Evolutionary conservation across 768 basidiomycete species (phyloP).

Genomic region (Leccinum subgranulosum): DNA sequence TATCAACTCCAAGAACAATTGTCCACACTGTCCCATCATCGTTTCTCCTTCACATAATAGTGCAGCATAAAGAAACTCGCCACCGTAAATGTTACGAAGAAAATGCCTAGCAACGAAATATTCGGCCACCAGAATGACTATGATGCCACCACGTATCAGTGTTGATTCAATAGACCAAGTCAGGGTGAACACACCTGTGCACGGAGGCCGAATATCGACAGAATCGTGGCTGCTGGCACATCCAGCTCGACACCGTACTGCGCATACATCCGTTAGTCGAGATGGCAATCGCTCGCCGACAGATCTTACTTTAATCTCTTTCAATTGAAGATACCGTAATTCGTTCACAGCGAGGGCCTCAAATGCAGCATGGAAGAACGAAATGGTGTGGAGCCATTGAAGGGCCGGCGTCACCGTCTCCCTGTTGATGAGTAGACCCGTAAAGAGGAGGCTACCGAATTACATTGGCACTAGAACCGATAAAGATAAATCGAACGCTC

Average conservation of each 20-base stretch:
- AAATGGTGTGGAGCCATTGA: constrained; percentile 85
- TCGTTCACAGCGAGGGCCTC: constrained; percentile 99
- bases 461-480: constrained; percentile 4
- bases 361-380: constrained; percentile 99
- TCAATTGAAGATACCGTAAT: constrained; percentile 87
- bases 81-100: constrained; percentile 78
- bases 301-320: constrained; percentile 75
- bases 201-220: constrained; percentile 90
- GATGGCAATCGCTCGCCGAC: background rate
- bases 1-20: background rate
- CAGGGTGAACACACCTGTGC: constrained; percentile 59
- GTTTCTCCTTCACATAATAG: constrained; percentile 82
- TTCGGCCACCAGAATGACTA: constrained; percentile 99
- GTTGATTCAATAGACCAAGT: background rate
- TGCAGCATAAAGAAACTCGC: constrained; percentile 79
- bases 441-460: constrained; percentile 77
- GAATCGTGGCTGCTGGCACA: constrained; percentile 91
- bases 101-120: constrained; percentile 77
- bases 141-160: constrained; percentile 4
- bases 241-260: constrained; percentile 97
- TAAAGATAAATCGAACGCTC: constrained; percentile 31
- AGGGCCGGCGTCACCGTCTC: constrained; percentile 71
- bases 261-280: constrained; percentile 6
- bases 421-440: constrained; percentile 92
- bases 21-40: constrained; percentile 17